Percentiles rank a stretch among this genome's conserved stretches.
phyloP scores from a whole-genome alignment of 2,329 filamentous ascomycete genomes.

The Trichoderma atrobrunneum region DNA sequence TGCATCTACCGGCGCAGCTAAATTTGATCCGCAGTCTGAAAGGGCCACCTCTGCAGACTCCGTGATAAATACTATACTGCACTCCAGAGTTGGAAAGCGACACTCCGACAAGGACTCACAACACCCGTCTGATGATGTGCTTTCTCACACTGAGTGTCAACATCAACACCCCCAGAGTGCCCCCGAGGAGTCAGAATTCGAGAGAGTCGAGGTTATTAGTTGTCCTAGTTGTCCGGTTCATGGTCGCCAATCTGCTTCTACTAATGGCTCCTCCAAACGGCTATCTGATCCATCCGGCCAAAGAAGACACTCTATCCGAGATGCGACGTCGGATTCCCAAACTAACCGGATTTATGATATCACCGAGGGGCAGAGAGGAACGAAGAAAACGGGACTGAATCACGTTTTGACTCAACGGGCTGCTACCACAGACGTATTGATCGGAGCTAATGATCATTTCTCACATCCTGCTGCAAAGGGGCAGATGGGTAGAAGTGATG shows the following conservation, averaged over 20 bases:
- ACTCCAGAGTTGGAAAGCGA: neutral
- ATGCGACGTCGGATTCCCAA: neutral
- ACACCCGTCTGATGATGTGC: neutral
- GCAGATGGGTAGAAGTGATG: neutral
- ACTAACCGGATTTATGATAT: neutral
- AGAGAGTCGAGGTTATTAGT: constrained; percentile 24
- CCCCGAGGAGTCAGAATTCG: constrained; percentile 15
- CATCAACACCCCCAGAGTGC: neutral
- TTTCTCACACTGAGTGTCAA: neutral
- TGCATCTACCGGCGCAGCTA: neutral
- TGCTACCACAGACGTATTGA: neutral
- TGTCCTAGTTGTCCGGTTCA: constrained; percentile 23
- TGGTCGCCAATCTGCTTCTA: constrained; percentile 14
- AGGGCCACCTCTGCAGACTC: constrained; percentile 19
- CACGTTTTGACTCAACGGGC: neutral
- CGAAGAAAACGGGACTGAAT: neutral
- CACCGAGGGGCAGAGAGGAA: neutral
- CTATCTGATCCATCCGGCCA: constrained; percentile 13
- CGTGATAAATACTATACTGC: neutral
- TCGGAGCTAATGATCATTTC: neutral
- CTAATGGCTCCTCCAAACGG: neutral
- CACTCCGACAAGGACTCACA: neutral
- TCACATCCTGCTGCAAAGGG: neutral
- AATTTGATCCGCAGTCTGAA: neutral
- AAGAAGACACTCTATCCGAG: constrained; percentile 19